Conservation (phyloP, 306 rosid species). For the Chamaecrista fasciculata region DNA sequence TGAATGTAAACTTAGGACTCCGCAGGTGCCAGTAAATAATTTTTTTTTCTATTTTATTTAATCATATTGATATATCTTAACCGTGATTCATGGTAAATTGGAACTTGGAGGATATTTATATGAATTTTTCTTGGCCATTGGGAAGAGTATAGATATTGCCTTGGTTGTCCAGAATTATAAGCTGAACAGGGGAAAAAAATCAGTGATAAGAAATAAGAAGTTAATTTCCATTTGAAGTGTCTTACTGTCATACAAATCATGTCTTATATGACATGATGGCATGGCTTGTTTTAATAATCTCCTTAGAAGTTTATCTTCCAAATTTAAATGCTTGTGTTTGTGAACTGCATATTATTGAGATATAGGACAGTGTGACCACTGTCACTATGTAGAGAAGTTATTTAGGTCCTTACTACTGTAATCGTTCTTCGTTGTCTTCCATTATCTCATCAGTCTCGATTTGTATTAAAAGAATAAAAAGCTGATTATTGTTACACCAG, state of each 20-base stretch:
- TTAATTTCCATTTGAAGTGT: constrained; percentile 11
- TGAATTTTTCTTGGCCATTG: constrained; percentile 5
- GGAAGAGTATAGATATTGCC: background rate
- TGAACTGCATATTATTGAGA: background rate
- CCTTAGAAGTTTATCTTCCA: background rate
- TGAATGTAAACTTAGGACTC: constrained; percentile 9
- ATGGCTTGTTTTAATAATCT: background rate
- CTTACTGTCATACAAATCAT: background rate
- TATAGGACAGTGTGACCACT: background rate
- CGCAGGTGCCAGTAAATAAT: background rate
- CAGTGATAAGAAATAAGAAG: background rate
- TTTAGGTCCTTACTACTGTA: background rate
- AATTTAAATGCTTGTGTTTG: constrained; percentile 4
- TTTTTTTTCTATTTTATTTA: constrained; percentile 5
- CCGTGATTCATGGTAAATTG: background rate
- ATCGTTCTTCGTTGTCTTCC: background rate
- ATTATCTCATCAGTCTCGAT: background rate
- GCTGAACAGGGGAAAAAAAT: background rate
- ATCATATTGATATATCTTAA: constrained; percentile 8
- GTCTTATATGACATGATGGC: background rate
- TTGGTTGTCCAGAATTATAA: background rate
- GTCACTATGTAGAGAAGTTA: constrained; percentile 8
- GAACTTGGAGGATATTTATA: background rate
- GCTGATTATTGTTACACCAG: background rate
- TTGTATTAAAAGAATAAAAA: background rate